Evolutionary conservation across 2,329 filamentous ascomycete genomes (phyloP).

Genomic region (Claviceps maximensis): DNA sequence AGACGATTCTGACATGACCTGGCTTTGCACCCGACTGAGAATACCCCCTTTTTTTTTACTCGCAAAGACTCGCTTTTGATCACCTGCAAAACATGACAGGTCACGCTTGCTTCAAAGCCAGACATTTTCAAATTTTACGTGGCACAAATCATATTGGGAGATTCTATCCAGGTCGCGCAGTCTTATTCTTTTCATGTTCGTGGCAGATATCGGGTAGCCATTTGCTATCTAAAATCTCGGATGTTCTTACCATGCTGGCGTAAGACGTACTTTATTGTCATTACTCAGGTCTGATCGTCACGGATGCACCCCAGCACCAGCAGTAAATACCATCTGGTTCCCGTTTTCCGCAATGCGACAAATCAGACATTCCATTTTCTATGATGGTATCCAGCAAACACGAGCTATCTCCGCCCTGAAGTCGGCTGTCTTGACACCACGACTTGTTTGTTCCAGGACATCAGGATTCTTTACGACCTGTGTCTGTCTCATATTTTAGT

Average conservation of each 20-base stretch:
- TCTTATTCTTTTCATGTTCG: neutral
- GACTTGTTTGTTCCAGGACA: neutral
- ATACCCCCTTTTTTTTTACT: neutral
- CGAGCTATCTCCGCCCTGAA: neutral
- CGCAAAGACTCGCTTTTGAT: neutral
- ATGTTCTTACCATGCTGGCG: neutral
- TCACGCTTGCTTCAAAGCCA: neutral
- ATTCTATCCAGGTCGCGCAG: neutral
- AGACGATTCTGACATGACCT: neutral
- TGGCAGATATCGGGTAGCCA: neutral
- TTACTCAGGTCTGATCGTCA: neutral
- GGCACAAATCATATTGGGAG: neutral
- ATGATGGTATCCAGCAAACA: neutral
- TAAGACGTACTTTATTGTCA: neutral
- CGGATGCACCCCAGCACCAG: neutral
- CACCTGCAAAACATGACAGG: neutral
- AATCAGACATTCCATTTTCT: neutral
- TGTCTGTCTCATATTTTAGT: neutral
- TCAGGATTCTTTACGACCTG: neutral
- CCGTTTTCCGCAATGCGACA: neutral
- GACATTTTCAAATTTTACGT: neutral
- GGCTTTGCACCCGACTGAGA: neutral
- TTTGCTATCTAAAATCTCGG: neutral
- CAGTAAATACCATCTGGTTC: neutral
- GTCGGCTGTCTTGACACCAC: neutral